phyloP scores from a whole-genome alignment of 192 early-diverging fungal genomes.

The Coemansia sp. region DNA sequence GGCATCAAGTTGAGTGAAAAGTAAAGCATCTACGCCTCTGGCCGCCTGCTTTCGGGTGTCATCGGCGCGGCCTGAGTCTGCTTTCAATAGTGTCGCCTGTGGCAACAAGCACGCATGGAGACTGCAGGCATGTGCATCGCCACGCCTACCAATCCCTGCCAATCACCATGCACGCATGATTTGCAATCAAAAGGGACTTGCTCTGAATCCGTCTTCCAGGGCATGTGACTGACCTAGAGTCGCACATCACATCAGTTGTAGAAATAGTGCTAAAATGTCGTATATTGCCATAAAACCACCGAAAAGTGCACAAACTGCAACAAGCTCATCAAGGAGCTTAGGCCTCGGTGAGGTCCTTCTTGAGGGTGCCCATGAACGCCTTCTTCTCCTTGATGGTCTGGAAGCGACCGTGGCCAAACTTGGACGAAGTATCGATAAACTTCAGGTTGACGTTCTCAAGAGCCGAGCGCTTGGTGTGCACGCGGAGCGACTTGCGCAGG shows the following conservation, averaged over 20 bases:
- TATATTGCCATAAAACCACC: neutral
- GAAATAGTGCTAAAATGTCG: neutral
- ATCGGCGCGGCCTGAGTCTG: neutral
- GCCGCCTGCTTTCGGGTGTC: neutral
- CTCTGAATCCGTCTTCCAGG: neutral
- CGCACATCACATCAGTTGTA: neutral
- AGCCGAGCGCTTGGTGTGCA: constrained; percentile 94
- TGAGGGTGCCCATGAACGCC: constrained; percentile 87
- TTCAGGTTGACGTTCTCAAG: constrained; percentile 95
- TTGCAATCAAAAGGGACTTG: neutral
- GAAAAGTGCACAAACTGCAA: neutral
- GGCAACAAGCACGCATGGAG: neutral
- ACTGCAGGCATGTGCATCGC: neutral
- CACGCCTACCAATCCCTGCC: constrained; percentile 1
- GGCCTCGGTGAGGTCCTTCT: constrained; percentile 65
- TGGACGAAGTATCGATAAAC: constrained; percentile 99
- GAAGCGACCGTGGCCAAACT: constrained; percentile 99
- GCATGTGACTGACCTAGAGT: neutral
- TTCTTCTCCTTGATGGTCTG: constrained; percentile 96
- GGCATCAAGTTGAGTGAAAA: neutral
- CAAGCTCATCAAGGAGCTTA: constrained; percentile 5
- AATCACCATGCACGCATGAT: neutral
- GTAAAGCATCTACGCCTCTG: neutral
- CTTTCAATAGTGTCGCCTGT: neutral
- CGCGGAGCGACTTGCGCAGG: constrained; percentile 95